Evolutionary conservation across 164 flowering plant genomes (phyloP).

Genomic region (Umbilicus rupestris): DNA sequence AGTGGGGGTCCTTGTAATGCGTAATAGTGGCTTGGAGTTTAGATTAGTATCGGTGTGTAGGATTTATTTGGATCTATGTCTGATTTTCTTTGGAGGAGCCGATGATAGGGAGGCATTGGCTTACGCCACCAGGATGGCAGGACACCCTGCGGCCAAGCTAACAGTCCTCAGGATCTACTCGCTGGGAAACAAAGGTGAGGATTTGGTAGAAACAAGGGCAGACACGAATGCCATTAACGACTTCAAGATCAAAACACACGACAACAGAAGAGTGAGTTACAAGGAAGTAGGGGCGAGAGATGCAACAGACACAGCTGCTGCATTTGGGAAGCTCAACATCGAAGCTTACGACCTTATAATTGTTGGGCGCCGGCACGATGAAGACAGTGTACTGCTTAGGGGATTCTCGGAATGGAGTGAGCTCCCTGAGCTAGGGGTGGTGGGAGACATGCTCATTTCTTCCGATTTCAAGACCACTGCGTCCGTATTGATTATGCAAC

Average conservation of each 20-base stretch:
- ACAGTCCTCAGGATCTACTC: neutral
- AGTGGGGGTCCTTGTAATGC: conserved; percentile 26
- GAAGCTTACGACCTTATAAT: neutral
- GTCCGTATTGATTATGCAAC: conserved; percentile 2
- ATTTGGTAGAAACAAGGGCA: neutral
- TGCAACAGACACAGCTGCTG: neutral
- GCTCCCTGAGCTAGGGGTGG: conserved; percentile 1
- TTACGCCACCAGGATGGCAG: conserved; percentile 18
- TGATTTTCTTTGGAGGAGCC: conserved; percentile 21
- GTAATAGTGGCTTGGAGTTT: neutral
- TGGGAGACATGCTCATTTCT: conserved; percentile 6
- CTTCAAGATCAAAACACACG: conserved; percentile 7
- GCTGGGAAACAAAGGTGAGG: neutral
- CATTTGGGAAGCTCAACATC: neutral
- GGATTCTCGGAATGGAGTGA: conserved; percentile 7
- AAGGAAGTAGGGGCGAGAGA: neutral
- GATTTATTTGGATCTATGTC: neutral
- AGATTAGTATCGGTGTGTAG: neutral
- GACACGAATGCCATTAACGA: conserved; percentile 5
- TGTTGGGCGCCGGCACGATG: conserved; percentile 8
- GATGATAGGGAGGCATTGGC: conserved; percentile 29
- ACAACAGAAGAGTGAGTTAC: neutral
- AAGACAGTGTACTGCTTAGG: neutral
- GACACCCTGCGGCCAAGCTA: conserved; percentile 7
- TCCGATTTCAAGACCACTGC: neutral